These are phyloP conservation scores for Straminergon stramineum DNA, from an alignment of 225 moss, liverwort and hornwort genomes.

Conservation along the genomic window DNA sequence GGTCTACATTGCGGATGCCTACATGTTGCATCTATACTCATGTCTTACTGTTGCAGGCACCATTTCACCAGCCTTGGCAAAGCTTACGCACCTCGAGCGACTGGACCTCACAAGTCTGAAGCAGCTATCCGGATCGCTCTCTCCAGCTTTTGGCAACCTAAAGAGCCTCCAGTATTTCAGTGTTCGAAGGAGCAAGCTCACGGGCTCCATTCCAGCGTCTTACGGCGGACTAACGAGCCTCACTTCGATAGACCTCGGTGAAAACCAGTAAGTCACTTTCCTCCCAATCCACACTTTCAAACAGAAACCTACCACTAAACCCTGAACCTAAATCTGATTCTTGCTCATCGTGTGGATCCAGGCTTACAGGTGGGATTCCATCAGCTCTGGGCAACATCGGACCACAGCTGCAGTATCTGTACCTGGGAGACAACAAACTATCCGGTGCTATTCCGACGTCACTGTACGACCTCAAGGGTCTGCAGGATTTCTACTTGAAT, in stretches of 20 bases:
- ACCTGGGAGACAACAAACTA: neutral
- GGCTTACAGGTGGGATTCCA: neutral
- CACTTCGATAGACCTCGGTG: neutral
- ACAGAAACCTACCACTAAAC: neutral
- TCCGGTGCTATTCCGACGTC: conserved; percentile 1
- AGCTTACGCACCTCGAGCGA: neutral
- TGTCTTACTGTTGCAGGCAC: neutral
- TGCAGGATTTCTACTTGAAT: conserved; percentile 12
- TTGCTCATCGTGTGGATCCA: neutral
- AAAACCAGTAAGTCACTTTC: neutral
- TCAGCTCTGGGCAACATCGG: neutral
- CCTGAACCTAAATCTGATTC: neutral
- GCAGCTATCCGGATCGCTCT: conserved; percentile 9
- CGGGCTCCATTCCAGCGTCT: conserved; percentile 19
- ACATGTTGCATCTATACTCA: neutral
- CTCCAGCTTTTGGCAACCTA: conserved; percentile 7
- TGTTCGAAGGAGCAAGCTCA: conserved; percentile 3
- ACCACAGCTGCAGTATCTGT: neutral
- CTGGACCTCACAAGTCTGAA: conserved; percentile 11
- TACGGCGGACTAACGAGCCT: neutral
- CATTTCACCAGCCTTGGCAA: neutral
- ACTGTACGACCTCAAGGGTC: conserved; percentile 8
- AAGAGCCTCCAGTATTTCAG: neutral
- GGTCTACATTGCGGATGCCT: neutral
- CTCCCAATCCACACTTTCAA: neutral